Conservation (phyloP, 306 rosid genomes). For the Castanea crenata region DNA sequence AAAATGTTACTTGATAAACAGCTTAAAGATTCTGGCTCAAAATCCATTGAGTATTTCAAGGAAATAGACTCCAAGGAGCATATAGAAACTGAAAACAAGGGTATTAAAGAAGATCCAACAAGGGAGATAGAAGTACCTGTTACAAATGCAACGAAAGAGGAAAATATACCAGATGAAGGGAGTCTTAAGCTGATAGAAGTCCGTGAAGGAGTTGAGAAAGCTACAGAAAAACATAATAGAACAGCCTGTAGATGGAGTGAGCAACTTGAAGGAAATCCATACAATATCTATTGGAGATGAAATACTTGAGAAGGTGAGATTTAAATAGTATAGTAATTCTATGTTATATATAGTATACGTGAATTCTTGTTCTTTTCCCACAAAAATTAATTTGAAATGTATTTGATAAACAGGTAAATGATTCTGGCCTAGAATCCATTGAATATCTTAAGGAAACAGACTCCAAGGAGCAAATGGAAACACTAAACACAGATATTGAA, state of each 20-base stretch:
- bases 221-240: neutral
- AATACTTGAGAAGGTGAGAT: neutral
- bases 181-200: too few relatives aligned
- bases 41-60: neutral
- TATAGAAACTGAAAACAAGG: neutral
- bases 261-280: too few relatives aligned
- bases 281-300: slow-evolving; percentile 6
- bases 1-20: too few relatives aligned
- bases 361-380: neutral
- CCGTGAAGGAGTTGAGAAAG: neutral
- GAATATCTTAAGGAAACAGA: neutral
- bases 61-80: neutral
- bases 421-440: neutral
- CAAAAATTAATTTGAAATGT: neutral
- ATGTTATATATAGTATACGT: neutral
- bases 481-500: neutral
- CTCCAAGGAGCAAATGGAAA: slow-evolving; percentile 13
- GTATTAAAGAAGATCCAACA: neutral
- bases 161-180: neutral
- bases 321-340: too few relatives aligned
- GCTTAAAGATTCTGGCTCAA: neutral
- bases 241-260: neutral
- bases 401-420: slow-evolving; percentile 28
- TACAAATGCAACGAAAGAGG: neutral
- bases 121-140: neutral